Conservation (phyloP, 2,329 filamentous ascomycete species). For the Diaporthe caulivora region DNA sequence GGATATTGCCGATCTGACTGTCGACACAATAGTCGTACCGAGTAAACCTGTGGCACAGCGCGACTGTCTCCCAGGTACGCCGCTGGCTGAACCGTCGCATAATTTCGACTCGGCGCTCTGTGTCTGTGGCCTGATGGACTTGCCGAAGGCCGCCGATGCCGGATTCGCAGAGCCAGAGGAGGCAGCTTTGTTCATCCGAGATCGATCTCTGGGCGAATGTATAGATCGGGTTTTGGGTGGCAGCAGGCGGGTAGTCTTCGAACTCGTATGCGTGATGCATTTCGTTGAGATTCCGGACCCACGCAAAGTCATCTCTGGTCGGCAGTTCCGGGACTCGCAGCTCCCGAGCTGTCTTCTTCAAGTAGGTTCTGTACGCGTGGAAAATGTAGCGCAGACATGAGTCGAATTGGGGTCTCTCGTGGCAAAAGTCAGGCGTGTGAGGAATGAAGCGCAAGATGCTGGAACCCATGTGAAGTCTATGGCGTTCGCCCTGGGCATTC, state of each 20-base stretch:
- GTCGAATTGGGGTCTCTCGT: neutral
- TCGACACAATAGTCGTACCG: neutral
- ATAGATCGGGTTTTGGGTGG: neutral
- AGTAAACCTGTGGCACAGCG: neutral
- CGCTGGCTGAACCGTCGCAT: neutral
- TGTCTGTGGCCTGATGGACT: neutral
- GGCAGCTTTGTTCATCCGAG: conserved; percentile 4
- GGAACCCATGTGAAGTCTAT: neutral
- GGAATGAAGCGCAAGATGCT: neutral
- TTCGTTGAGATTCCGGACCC: neutral
- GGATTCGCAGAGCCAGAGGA: conserved; percentile 18
- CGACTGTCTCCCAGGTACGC: neutral
- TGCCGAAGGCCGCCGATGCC: neutral
- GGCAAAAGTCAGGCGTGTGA: rapidly evolving
- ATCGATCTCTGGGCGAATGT: neutral
- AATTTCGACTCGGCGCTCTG: neutral
- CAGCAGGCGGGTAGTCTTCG: neutral
- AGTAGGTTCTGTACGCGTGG: neutral
- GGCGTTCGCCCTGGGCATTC: neutral
- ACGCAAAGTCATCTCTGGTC: neutral
- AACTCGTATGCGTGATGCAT: neutral
- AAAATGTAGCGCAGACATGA: conserved; percentile 29
- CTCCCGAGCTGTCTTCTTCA: neutral
- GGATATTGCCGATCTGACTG: too few relatives aligned
- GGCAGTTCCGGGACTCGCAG: neutral